Evolutionary conservation across 2,329 filamentous ascomycete species (phyloP), one percentile per base, ranked within the genome.

Genomic region (Cryphonectria naterciae): DNA sequence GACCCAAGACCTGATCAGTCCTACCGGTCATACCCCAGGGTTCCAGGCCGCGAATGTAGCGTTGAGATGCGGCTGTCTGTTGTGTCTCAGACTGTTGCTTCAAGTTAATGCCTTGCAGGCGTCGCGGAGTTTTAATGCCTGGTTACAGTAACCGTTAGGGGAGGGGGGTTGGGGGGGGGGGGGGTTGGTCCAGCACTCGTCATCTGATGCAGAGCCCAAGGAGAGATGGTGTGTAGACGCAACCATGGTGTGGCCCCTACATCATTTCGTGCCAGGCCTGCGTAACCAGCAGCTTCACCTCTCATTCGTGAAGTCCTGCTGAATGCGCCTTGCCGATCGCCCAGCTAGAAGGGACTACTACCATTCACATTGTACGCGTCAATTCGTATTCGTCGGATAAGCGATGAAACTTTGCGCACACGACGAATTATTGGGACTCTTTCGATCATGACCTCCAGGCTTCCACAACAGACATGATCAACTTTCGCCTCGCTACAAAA

Each of bases 11-110:
- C 37, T 46, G 65, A 61, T 54, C 65, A 46, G 65, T 67, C 49
- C 41, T 43, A 67, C 37, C 54, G 19, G 32, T 61, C 58, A 37
- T 61, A 13, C 60, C 25, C 17, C 6, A n/a, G 54, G 17, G 58
- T 35, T 22, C 63, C 67, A 68, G 25, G 64, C 68, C 54, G 41
- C 54, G 1, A 4, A 49, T 67, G 65, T 37, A 67, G 65, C 22
- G 64, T 58, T 39, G 70, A 54, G 67, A 56, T 60, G 67, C 67
- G 63, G 41, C 63, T 65, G 41, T 65, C 41, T 46, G 32, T 17
- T 37, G 32, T 64, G 63, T 49, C 43, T 46, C 63, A 49, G 41
- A 1, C 43, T 65, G 41, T 10, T 65, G 63, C 61, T 22, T 46
- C n/a, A 46, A 64, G 37, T 32, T 39, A 60, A 62, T 64, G 41